Evolutionary conservation across 2,329 filamentous ascomycete genomes (phyloP).

Genomic region (Penicillium sp.): DNA sequence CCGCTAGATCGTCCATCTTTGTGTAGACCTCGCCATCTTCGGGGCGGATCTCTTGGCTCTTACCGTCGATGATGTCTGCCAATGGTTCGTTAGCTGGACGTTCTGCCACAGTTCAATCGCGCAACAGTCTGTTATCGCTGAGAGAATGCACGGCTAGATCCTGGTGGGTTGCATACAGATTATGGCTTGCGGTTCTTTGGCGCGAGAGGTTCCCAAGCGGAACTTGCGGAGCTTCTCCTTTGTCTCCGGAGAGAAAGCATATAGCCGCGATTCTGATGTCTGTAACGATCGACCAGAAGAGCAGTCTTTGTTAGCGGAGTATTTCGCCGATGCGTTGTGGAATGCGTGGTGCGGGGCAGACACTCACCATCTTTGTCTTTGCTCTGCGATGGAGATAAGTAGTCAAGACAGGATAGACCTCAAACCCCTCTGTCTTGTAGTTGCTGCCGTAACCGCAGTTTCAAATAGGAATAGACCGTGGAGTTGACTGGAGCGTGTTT

Average conservation of each 20-base stretch:
- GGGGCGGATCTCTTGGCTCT: slow-evolving; percentile 85
- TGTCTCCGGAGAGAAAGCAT: slow-evolving; percentile 89
- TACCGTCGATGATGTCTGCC: slow-evolving; percentile 85
- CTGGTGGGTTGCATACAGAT: slow-evolving; percentile 73
- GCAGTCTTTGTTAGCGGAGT: slow-evolving; percentile 10
- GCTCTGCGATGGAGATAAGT: background rate
- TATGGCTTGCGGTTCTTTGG: slow-evolving; percentile 84
- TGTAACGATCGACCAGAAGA: slow-evolving; percentile 20
- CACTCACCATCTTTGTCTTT: slow-evolving; percentile 24
- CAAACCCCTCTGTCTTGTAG: background rate
- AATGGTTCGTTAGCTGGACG: slow-evolving; percentile 34
- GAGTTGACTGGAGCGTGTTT: background rate
- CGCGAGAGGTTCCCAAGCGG: slow-evolving; percentile 84
- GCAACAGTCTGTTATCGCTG: background rate
- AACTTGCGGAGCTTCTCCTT: slow-evolving; percentile 93
- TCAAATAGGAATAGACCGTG: background rate
- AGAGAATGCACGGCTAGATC: background rate
- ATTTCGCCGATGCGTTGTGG: background rate
- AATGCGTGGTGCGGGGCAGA: slow-evolving; percentile 22
- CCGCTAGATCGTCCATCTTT: slow-evolving; percentile 77
- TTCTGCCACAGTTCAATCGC: slow-evolving; percentile 25
- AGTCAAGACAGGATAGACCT: background rate
- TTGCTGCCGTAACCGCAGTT: background rate
- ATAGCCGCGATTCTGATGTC: slow-evolving; percentile 83
- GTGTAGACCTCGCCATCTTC: slow-evolving; percentile 82